Evolutionary conservation across 306 rosid species (phyloP), one percentile per base, ranked within the genome.

Genomic region (Rosa persica): DNA sequence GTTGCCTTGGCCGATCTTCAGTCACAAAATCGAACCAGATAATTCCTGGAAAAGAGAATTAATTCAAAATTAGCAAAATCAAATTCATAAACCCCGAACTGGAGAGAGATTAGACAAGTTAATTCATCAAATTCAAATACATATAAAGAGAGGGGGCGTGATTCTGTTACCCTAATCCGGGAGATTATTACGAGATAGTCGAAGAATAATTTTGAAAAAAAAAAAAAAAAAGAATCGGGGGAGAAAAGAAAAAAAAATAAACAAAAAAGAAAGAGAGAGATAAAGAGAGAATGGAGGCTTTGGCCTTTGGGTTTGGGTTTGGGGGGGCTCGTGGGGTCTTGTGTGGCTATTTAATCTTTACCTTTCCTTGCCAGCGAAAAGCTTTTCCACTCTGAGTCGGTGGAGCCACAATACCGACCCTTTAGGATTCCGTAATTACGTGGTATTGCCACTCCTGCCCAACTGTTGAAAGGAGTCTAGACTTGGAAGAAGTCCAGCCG

Each of bases 331-430:
- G 80, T 49, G 69, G 30, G 44, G 76, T 36, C 65, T 47, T 30
- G 43, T 64, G 23, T 55, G n/a, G 67, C 47, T 67, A 80, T 81
- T 80, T 73, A 74, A 81, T 72, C 67, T 42, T 5, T 1, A 42
- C 46, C 54, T 68, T 62, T 34, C 58, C 57, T 61, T 66, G 67
- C 80, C 72, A 81, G 79, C 78, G 65, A 78, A 64, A 49, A 55
- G 66, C 73, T 30, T 71, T 67, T 85, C 79, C 85, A 72, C 83
- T 65, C 13, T 0, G 23, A 75, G 88, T 75, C 81, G 76, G 83
- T 75, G 83, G 22, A 68, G 16, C 27, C 1, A 4, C 60, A 5
- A 54, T n/a, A 46, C 71, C 13, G n/a, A 42, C 83, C 83, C 81
- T 27, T 38, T 1, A 40, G 15, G n/a, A 22, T 4, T 8, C 4